Evolutionary conservation across 768 basidiomycete genomes (phyloP), one percentile per base, ranked within the genome.

Genomic region (Gymnopilus dilepis): DNA sequence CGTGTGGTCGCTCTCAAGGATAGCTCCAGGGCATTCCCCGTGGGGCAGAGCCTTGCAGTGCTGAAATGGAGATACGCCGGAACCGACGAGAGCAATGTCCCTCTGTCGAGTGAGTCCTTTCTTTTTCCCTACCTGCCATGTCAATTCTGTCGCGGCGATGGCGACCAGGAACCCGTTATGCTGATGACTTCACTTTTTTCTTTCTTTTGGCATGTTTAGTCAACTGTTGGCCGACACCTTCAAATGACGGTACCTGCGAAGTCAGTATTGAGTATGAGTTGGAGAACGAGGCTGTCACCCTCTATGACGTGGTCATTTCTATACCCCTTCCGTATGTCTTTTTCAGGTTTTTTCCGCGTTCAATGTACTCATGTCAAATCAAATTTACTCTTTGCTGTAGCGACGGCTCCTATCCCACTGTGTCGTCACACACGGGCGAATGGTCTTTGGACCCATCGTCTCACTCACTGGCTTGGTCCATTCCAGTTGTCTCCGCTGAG

Each of bases 251-350:
- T n/a, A 90, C 90, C 1, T 92, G 89, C 66, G 95, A 97, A 65
- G 93, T 99, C 61, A 96, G 92, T 75, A 93, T 99, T 64, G 97
- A 98, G 76, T 98, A 97, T 71, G 96, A 99, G 73, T 89, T 99
- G 47, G 95, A 97, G 72, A 92, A 94, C 64, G 84, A 91, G 64
- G 83, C 82, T 50, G 77, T 98, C 56, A 86, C 87, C 0, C 81
- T 98, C 2, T 86, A 92, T 73, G 93, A 98, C 72, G 85, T 96
- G 22, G 82, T 87, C 65, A 94, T 99, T 63, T 89, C 90, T 56
- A 97, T 99, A 67, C 95, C 97, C 24, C 87, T 99, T 48, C 96
- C 96, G 91, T 94, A 75, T 31, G 22, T 55, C 28, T 52, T 43
- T 31, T 43, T 24, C 13, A 15, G 43, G 17, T 21, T 28, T 15